Evolutionary conservation across 495 filamentous ascomycete genomes (phyloP).

Genomic region (Lepidopterella palustris): DNA sequence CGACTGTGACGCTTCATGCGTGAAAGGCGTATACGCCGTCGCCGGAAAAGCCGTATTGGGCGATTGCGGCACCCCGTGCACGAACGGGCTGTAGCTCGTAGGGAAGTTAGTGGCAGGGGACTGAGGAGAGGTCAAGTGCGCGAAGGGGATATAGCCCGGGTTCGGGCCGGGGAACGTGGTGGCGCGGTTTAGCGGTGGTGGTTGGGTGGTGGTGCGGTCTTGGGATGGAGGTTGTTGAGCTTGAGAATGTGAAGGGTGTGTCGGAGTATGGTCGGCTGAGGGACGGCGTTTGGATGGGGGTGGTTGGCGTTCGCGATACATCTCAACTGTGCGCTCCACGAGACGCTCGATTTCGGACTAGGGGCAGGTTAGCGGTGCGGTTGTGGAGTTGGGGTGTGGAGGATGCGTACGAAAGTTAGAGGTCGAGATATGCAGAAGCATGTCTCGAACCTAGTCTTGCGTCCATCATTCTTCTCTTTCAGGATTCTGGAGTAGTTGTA

Average conservation of each 20-base stretch:
- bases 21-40: no score
- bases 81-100: not conserved
- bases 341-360: constrained; percentile 18
- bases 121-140: not conserved
- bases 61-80: not conserved
- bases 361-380: not conserved
- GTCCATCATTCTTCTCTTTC: constrained; percentile 16
- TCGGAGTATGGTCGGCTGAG: not conserved
- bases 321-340: constrained; percentile 25
- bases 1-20: not conserved
- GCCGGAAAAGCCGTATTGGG: no score
- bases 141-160: not conserved
- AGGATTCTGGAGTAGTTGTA: constrained; percentile 10
- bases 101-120: not conserved
- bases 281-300: constrained; percentile 3
- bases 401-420: constrained; percentile 12
- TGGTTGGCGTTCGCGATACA: constrained; percentile 11
- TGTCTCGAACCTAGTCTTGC: constrained; percentile 20
- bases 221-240: not conserved
- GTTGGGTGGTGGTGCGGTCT: not conserved
- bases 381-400: not conserved
- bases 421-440: constrained; percentile 20
- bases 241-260: not conserved
- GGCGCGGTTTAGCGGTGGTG: not conserved
- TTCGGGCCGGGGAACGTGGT: not conserved